Base-by-base conservation (phyloP, 306 rosid genomes). In the Gleditsia sinensis region DNA sequence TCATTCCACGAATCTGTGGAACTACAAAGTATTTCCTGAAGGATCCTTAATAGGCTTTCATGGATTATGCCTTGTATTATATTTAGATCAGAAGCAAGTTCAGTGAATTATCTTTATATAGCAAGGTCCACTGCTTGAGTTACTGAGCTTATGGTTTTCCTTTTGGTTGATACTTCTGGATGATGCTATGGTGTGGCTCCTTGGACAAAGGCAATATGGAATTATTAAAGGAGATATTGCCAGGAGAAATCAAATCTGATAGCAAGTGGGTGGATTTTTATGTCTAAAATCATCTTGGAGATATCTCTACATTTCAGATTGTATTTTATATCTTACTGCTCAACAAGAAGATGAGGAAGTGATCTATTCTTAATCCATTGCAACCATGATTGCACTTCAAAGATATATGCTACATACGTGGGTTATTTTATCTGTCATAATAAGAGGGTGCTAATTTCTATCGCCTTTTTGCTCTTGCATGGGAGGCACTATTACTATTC, bases 401-500 rank as follows among this genome's bases (percentile, higher is more conserved):
- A 75, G 79, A 77, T 71, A 75, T 86, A 87, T 79, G 82, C 92
- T 79, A 83, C 83, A 59, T 69, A 76, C 73, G 17, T 81, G 85
- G 91, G 69, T 81, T 87, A 48, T 84, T 86, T 61, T 84, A 68
- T 80, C 83, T 79, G 62, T 75, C 82, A 64, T 85, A 72, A 48
- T 76, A 84, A 78, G 84, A 55, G 57, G 76, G 80, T 75, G 76
- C 78, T 84, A 85, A 67, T 87, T 83, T 88, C 80, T 80, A 36
- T 82, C 68, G 23, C 82, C 60, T 64, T 74, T 89, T 86, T 88
- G 83, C 87, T 84, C 84, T 89, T 79, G 80, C 85, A 64, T 72
- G 88, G 94, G 94, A 88, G 82, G 87, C 84, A 48, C 83, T 79
- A 78, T 71, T 83, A 81, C 85, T 94, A 81, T 84, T 84, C 92